Percentiles rank a stretch among this genome's conserved stretches.
These are phyloP conservation scores for Rhodosporidiobolus odoratus DNA, from an alignment of 768 basidiomycete genomes.

Conservation along the genomic window DNA sequence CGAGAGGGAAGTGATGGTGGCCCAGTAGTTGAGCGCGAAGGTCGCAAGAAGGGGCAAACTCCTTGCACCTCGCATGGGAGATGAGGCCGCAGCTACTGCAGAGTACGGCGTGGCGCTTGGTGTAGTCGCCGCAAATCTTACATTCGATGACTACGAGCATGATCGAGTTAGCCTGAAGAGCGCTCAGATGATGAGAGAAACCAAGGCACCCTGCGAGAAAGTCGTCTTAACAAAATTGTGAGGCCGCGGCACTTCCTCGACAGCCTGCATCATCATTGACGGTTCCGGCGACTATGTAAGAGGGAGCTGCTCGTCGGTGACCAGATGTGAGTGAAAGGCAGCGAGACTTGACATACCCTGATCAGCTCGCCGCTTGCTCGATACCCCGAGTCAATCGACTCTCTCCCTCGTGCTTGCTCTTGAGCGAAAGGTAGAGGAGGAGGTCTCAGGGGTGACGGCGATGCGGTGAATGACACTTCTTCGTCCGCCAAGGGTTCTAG, in stretches of 20 bases:
- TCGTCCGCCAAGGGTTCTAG: background rate
- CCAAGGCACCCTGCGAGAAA: conserved; percentile 75
- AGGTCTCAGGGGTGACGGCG: background rate
- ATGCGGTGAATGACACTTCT: conserved; percentile 6
- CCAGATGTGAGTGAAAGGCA: background rate
- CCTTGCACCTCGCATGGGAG: conserved; percentile 53
- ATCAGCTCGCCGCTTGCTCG: background rate
- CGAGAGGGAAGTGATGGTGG: background rate
- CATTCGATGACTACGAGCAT: conserved; percentile 67
- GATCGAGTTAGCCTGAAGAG: background rate
- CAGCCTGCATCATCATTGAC: background rate
- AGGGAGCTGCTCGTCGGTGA: no score
- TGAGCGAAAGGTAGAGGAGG: background rate
- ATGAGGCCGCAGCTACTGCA: conserved; percentile 87
- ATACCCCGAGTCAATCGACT: conserved; percentile 16
- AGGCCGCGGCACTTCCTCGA: conserved; percentile 44
- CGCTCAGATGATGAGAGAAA: background rate
- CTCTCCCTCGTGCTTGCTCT: background rate
- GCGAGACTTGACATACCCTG: background rate
- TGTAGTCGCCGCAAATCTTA: conserved; percentile 69
- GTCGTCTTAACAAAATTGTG: conserved; percentile 88
- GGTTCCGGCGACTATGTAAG: background rate
- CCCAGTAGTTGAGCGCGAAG: conserved; percentile 35
- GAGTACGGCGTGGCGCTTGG: conserved; percentile 80
- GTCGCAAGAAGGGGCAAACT: conserved; percentile 37